Evolutionary conservation across 2,329 filamentous ascomycete genomes (phyloP).

Genomic region (Lecanicillium sp.): DNA sequence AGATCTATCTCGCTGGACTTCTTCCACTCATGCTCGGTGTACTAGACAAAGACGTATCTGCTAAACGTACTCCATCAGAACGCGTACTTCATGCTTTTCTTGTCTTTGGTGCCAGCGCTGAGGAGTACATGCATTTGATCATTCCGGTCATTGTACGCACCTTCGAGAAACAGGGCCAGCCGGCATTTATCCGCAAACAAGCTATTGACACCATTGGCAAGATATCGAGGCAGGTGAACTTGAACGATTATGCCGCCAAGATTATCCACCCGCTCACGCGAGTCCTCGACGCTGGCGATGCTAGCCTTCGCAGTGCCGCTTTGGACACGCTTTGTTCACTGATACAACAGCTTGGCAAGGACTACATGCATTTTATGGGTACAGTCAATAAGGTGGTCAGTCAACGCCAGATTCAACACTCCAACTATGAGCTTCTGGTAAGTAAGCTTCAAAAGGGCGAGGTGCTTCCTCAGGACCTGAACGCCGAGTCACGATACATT

Average conservation of each 20-base stretch:
- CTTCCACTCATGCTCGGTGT: constrained; percentile 91
- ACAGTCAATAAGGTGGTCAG: constrained; percentile 85
- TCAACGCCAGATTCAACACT: constrained; percentile 72
- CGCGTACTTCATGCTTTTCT: constrained; percentile 90
- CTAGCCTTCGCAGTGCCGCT: constrained; percentile 67
- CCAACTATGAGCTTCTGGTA: constrained; percentile 86
- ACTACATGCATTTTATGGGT: constrained; percentile 89
- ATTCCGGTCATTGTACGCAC: constrained; percentile 90
- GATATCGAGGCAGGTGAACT: constrained; percentile 89
- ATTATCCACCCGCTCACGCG: constrained; percentile 91
- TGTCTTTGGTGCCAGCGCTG: constrained; percentile 88
- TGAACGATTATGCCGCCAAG: constrained; percentile 92
- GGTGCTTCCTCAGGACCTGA: constrained; percentile 88
- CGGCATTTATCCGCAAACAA: constrained; percentile 68
- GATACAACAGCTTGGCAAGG: constrained; percentile 91
- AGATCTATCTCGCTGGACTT: constrained; percentile 83
- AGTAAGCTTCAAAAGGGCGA: constrained; percentile 93
- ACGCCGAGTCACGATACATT: constrained; percentile 72
- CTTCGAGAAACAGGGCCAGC: constrained; percentile 83
- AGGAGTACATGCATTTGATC: constrained; percentile 99
- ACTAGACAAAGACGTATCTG: constrained; percentile 73
- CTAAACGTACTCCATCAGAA: constrained; percentile 74
- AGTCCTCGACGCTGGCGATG: constrained; percentile 67
- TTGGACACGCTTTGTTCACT: constrained; percentile 91
- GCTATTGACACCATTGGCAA: constrained; percentile 94